phyloP scores from a whole-genome alignment of 164 flowering plant genomes.

The Liquidambar formosana region DNA sequence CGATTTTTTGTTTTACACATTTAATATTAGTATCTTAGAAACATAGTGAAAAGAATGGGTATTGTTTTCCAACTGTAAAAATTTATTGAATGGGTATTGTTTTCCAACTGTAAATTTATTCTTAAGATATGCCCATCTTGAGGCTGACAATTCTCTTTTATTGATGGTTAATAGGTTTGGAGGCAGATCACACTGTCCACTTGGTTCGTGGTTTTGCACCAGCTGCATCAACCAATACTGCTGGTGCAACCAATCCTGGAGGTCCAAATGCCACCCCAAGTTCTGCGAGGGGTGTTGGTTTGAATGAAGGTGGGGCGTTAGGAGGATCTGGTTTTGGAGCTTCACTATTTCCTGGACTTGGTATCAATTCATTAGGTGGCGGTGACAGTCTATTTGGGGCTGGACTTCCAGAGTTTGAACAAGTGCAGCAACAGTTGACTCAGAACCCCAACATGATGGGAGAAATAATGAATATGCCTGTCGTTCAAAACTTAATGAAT shows the following conservation, averaged over 20 bases:
- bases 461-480: slow-evolving; percentile 54
- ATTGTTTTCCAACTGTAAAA: not conserved
- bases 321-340: slow-evolving; percentile 61
- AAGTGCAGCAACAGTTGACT: slow-evolving; percentile 50
- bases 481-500: slow-evolving; percentile 45
- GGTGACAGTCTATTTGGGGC: slow-evolving; percentile 30
- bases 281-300: slow-evolving; percentile 31
- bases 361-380: slow-evolving; percentile 31
- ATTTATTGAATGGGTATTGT: too few species aligned
- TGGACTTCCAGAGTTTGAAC: slow-evolving; percentile 49
- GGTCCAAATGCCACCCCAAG: slow-evolving; percentile 30
- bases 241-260: slow-evolving; percentile 39
- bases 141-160: not conserved
- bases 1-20: not conserved
- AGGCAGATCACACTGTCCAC: slow-evolving; percentile 83
- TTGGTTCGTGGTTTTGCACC: slow-evolving; percentile 77
- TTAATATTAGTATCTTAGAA: not conserved
- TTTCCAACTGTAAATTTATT: not conserved
- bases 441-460: slow-evolving; percentile 55
- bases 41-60: not conserved
- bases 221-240: slow-evolving; percentile 41
- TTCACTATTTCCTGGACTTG: slow-evolving; percentile 66
- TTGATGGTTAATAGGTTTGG: slow-evolving; percentile 48
- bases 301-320: slow-evolving; percentile 44
- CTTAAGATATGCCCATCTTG: not conserved